Conservation (phyloP, 495 filamentous ascomycete species). For the Talaromyces borbonicus region DNA sequence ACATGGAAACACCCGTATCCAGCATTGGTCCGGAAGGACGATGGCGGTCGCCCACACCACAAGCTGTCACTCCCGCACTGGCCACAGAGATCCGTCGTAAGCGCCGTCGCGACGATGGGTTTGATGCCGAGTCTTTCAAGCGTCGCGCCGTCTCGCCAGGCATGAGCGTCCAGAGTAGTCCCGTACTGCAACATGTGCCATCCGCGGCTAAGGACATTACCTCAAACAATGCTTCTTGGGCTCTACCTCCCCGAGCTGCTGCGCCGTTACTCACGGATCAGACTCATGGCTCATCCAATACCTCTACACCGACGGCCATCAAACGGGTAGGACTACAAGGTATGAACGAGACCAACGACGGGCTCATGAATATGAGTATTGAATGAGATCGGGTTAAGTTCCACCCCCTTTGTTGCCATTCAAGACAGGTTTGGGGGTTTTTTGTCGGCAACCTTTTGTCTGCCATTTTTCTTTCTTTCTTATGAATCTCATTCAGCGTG, state of each 20-base stretch:
- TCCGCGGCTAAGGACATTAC: slow-evolving; percentile 31
- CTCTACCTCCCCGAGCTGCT: slow-evolving; percentile 50
- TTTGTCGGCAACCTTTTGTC: no score
- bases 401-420: no score
- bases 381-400: no score
- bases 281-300: slow-evolving; percentile 32
- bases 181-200: slow-evolving; percentile 72
- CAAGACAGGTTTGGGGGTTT: no score
- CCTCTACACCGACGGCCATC: slow-evolving; percentile 28
- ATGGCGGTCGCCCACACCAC: slow-evolving; percentile 40
- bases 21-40: slow-evolving; percentile 25
- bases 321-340: slow-evolving; percentile 85
- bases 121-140: slow-evolving; percentile 85
- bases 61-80: slow-evolving; percentile 29
- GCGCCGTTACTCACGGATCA: slow-evolving; percentile 40
- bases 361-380: slow-evolving; percentile 96
- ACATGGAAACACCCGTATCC: slow-evolving; percentile 59
- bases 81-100: slow-evolving; percentile 68
- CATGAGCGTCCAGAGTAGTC: slow-evolving; percentile 82
- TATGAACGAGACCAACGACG: slow-evolving; percentile 92
- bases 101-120: slow-evolving; percentile 80
- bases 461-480: no score
- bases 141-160: slow-evolving; percentile 87
- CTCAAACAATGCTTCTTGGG: slow-evolving; percentile 44
- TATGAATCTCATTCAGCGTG: no score